Evolutionary conservation across 2,329 filamentous ascomycete species (phyloP), one percentile per base, ranked within the genome.

Genomic region (Neopestalotiopsis sp.): DNA sequence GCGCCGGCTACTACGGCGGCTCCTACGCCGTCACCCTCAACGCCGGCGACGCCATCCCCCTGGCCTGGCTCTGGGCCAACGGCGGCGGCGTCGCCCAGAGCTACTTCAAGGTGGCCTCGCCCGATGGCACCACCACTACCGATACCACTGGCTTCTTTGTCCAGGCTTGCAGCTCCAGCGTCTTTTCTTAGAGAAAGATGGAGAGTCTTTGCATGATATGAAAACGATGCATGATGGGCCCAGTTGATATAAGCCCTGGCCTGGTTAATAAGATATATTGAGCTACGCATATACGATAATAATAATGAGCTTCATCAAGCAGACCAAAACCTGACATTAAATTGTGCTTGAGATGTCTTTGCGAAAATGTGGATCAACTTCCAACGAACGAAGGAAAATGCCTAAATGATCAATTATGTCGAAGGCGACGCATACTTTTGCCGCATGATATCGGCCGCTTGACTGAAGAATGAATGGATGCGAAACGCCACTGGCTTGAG

Each of bases 21-120:
- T 34, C 61, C 45, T 24, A 42, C 17, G 64, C 28, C 7, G 57
- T 72, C 7, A 66, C 32, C 12, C 60, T 72, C 20, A 67, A 34
- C 30, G 71, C 52, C 7, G 71, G 71, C 34, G 71, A 72, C 24
- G 71, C 69, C n/a, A 40, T 72, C n/a, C 69, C 71, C 9, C 56
- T 72, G 14, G 62, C 69, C 14, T 72, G 64, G 61, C 68, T 72
- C 40, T 72, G 69, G 69, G 71, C 66, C 42, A 72, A 72, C 38
- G 71, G 71, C 38, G 69, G 69, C 17, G 68, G 60, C 34, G 67
- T 66, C 24, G 60, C 63, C 20, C 63, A 62, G 24, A 71, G 69
- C 66, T 63, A 56, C 52, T 66, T 72, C 38, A 60, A 40, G 38
- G 42, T 72, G 56, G 45, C 56, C 5, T 45, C 61, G 17, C 70